A percentile compares a stretch with the other conserved stretches of the same genome.
Conservation (phyloP, 2,329 filamentous ascomycete genomes). For the Claviceps monticola region DNA sequence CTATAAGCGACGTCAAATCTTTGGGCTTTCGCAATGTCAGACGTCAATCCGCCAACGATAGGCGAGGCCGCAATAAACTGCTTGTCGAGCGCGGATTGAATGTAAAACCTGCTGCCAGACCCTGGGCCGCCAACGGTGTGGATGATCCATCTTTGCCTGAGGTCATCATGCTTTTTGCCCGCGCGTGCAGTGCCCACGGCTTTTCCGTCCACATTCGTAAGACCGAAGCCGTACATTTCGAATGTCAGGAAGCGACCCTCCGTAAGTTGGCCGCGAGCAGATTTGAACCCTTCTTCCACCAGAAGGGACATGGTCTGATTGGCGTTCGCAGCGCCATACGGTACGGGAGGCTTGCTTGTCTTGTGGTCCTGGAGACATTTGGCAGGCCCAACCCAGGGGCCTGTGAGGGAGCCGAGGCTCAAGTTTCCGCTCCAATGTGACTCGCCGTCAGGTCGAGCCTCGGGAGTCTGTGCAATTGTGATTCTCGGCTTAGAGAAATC, state of each 20-base stretch:
- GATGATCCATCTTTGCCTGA: slow-evolving; percentile 34
- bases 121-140: slow-evolving; percentile 21
- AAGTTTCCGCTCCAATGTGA: slow-evolving; percentile 7
- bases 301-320: slow-evolving; percentile 80
- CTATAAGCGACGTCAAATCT: slow-evolving; percentile 5
- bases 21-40: slow-evolving; percentile 5
- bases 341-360: slow-evolving; percentile 5
- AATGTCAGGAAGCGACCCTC: slow-evolving; percentile 40
- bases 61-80: slow-evolving; percentile 28
- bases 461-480: slow-evolving; percentile 1
- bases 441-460: slow-evolving; percentile 2
- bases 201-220: slow-evolving; percentile 18
- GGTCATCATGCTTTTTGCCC: slow-evolving; percentile 20
- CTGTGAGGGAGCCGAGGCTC: slow-evolving; percentile 8
- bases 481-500: slow-evolving; percentile 6
- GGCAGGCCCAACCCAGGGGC: slow-evolving; percentile 9
- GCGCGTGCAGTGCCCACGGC: slow-evolving; percentile 7
- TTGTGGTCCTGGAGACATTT: slow-evolving; percentile 7
- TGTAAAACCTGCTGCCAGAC: slow-evolving; percentile 9
- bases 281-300: slow-evolving; percentile 38
- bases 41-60: slow-evolving; percentile 5
- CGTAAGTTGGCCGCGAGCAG: slow-evolving; percentile 34
- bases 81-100: slow-evolving; percentile 15
- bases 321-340: slow-evolving; percentile 22
- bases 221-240: slow-evolving; percentile 26